A percentile compares a stretch with the other conserved stretches of the same genome.
Evolutionary conservation across 2,329 filamentous ascomycete species (phyloP).

Genomic region (Fonsecaea monophora): DNA sequence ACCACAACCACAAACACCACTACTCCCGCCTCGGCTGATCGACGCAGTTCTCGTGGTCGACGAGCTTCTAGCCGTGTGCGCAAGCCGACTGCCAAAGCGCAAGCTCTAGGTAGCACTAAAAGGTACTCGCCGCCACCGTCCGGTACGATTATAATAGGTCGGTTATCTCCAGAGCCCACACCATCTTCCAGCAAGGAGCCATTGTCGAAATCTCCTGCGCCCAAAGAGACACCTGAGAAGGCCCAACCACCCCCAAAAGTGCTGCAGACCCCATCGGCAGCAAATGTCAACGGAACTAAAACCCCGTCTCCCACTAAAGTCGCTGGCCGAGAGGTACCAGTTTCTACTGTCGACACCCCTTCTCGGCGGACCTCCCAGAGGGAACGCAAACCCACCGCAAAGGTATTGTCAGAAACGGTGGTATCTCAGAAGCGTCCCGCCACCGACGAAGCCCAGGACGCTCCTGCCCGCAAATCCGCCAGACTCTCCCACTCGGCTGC

Average conservation of each 20-base stretch:
- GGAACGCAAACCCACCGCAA: constrained; percentile 34
- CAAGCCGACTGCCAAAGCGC: constrained; percentile 36
- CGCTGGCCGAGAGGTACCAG: not conserved
- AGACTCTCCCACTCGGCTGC: constrained; percentile 26
- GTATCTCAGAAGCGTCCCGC: constrained; percentile 31
- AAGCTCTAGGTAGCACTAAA: constrained; percentile 26
- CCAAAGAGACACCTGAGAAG: constrained; percentile 4
- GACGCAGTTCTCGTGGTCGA: constrained; percentile 7
- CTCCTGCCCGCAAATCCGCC: constrained; percentile 28
- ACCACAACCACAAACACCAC: not conserved
- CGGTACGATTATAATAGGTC: constrained; percentile 31
- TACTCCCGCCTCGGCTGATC: not conserved
- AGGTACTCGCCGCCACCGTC: constrained; percentile 22
- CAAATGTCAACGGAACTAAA: not conserved
- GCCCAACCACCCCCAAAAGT: constrained; percentile 7
- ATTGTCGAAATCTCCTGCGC: constrained; percentile 8
- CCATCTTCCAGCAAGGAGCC: constrained; percentile 8
- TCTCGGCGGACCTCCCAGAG: constrained; percentile 28
- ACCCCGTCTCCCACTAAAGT: not conserved
- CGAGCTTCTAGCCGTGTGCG: constrained; percentile 31
- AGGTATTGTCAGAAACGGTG: constrained; percentile 25
- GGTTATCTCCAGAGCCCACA: constrained; percentile 1
- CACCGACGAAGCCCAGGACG: constrained; percentile 25
- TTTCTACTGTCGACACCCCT: constrained; percentile 11
- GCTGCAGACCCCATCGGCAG: not conserved